Conservation (phyloP, 768 basidiomycete genomes). For the Stropharia rugosoannulata region DNA sequence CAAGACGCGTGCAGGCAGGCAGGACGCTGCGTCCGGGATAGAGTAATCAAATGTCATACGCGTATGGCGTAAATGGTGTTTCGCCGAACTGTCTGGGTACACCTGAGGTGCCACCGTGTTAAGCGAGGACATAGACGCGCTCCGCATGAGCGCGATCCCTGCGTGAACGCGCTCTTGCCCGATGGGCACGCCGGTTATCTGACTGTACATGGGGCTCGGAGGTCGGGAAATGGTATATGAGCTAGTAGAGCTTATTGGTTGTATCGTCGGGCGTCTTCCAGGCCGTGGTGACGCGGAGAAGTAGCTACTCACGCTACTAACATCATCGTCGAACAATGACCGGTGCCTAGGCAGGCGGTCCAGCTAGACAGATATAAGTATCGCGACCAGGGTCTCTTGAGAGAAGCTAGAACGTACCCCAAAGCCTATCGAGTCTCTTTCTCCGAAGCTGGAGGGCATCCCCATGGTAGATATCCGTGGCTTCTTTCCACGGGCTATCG, state of each 20-base stretch:
- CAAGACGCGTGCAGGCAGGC: conserved; percentile 26
- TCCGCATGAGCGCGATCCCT: conserved; percentile 21
- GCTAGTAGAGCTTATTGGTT: conserved; percentile 23
- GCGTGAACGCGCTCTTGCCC: background rate
- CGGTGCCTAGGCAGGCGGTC: conserved; percentile 8
- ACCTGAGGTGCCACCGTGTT: conserved; percentile 7
- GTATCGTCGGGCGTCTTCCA: conserved; percentile 8
- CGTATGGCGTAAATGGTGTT: conserved; percentile 22
- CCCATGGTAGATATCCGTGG: conserved; percentile 30
- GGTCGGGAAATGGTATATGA: conserved; percentile 21
- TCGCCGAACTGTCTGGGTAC: conserved; percentile 24
- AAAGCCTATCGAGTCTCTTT: conserved; percentile 17
- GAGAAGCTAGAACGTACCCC: conserved; percentile 17
- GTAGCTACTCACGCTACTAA: conserved; percentile 6
- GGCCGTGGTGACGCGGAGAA: conserved; percentile 16
- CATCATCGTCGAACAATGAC: conserved; percentile 4
- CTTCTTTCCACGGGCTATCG: conserved; percentile 25
- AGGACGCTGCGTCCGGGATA: conserved; percentile 17
- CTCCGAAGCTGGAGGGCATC: conserved; percentile 16
- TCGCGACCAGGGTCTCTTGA: background rate
- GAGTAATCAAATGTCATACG: conserved; percentile 24
- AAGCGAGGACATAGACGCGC: conserved; percentile 21
- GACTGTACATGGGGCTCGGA: conserved; percentile 7
- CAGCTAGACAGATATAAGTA: background rate
- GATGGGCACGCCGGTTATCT: background rate